Conservation (phyloP, 169 alveolate species). For the Cryptosporidium sp. region DNA sequence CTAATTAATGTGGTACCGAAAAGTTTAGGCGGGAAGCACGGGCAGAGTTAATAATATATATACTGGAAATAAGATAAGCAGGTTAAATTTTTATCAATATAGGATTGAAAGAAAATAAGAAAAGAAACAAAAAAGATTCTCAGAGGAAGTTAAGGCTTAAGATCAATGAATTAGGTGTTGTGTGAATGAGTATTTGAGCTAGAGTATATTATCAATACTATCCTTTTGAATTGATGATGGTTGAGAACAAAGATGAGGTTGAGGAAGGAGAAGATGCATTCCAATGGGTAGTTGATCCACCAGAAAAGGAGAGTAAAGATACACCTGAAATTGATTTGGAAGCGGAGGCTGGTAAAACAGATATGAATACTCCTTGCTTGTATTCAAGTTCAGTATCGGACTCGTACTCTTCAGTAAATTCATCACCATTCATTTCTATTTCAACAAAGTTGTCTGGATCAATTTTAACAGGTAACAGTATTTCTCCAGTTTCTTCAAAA, state of each 20-base stretch:
- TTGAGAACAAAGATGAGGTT: not conserved
- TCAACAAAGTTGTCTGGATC: not conserved
- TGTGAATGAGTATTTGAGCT: not conserved
- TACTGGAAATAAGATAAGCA: not conserved
- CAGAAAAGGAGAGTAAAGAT: not conserved
- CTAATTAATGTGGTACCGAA: conserved; percentile 3
- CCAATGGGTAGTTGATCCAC: not conserved
- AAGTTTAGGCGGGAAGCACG: not conserved
- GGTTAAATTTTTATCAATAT: not conserved
- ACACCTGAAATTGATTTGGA: not conserved
- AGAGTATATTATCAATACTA: not conserved
- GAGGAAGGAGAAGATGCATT: not conserved
- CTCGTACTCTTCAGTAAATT: not conserved
- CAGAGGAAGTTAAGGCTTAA: not conserved
- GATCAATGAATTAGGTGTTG: not conserved
- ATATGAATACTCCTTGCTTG: not conserved
- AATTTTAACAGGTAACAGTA: not conserved
- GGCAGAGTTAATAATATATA: not conserved
- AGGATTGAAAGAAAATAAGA: not conserved
- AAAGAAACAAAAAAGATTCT: no score
- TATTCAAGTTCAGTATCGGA: not conserved
- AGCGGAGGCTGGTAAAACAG: not conserved
- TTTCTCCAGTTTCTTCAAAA: not conserved
- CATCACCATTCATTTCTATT: conserved; percentile 13
- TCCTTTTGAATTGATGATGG: not conserved